phyloP scores from a whole-genome alignment of 1,139 yeast species.

The Magnusiomyces suaveolens region DNA sequence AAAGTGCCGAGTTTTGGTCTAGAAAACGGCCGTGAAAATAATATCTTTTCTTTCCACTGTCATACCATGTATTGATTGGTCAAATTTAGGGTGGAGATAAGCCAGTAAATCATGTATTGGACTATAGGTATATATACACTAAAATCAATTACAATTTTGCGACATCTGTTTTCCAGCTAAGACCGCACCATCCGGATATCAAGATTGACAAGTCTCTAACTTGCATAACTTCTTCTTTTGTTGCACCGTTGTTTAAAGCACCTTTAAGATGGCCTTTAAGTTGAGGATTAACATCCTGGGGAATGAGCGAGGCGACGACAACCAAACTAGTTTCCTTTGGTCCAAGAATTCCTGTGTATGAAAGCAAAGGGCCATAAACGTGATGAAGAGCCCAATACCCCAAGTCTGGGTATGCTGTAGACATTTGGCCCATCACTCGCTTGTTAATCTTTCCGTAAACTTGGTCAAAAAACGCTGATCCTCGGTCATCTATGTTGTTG shows the following conservation, averaged over 20 bases:
- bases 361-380: constrained; percentile 69
- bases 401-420: constrained; percentile 72
- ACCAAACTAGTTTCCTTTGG: constrained; percentile 70
- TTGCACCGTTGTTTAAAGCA: constrained; percentile 70
- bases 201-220: constrained; percentile 55
- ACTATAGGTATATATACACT: neutral
- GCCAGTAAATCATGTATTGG: neutral
- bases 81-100: neutral
- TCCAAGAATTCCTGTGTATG: constrained; percentile 52
- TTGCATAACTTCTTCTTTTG: constrained; percentile 51
- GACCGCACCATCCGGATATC: constrained; percentile 68
- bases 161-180: constrained; percentile 51
- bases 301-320: constrained; percentile 70
- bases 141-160: constrained; percentile 40
- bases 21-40: no score
- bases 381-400: constrained; percentile 64
- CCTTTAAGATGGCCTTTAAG: constrained; percentile 84
- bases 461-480: constrained; percentile 55
- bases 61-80: no score
- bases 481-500: constrained; percentile 16
- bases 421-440: constrained; percentile 59
- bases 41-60: no score
- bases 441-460: constrained; percentile 67
- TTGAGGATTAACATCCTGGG: constrained; percentile 93
- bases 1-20: no score